Conservation (phyloP, 2,329 filamentous ascomycete species). For the Lachnellula occidentalis region DNA sequence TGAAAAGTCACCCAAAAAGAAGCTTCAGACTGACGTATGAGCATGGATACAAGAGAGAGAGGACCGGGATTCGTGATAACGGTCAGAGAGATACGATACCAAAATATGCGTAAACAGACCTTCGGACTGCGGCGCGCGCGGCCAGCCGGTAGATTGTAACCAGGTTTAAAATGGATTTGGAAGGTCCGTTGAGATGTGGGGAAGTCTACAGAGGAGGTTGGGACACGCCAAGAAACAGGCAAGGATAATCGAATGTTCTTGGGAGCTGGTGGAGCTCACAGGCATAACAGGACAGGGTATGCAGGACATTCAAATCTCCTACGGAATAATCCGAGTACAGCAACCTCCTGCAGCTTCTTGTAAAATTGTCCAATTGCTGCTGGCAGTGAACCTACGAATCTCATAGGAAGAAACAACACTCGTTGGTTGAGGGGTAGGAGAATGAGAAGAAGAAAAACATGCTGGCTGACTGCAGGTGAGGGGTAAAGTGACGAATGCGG, state of each 20-base stretch:
- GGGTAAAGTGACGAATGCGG: no score
- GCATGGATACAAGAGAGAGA: neutral
- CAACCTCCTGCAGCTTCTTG: no score
- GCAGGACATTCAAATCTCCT: no score
- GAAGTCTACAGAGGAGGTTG: neutral
- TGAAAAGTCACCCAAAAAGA: neutral
- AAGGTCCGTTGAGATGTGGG: slow-evolving; percentile 4
- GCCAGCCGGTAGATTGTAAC: neutral
- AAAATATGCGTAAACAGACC: neutral
- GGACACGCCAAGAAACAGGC: neutral
- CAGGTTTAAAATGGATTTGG: slow-evolving; percentile 2
- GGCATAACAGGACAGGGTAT: no score
- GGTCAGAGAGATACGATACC: neutral
- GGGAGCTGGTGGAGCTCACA: no score
- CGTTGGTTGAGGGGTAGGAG: no score
- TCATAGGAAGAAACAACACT: no score
- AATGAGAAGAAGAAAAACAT: no score
- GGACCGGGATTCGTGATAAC: slow-evolving; percentile 1
- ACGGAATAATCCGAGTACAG: no score
- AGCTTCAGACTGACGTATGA: neutral
- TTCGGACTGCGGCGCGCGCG: neutral
- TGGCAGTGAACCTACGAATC: no score
- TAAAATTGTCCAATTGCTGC: no score
- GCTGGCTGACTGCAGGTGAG: no score
- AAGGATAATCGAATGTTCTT: neutral